Evolutionary conservation across 2,329 filamentous ascomycete genomes (phyloP).

Genomic region (Fulvia fulva): DNA sequence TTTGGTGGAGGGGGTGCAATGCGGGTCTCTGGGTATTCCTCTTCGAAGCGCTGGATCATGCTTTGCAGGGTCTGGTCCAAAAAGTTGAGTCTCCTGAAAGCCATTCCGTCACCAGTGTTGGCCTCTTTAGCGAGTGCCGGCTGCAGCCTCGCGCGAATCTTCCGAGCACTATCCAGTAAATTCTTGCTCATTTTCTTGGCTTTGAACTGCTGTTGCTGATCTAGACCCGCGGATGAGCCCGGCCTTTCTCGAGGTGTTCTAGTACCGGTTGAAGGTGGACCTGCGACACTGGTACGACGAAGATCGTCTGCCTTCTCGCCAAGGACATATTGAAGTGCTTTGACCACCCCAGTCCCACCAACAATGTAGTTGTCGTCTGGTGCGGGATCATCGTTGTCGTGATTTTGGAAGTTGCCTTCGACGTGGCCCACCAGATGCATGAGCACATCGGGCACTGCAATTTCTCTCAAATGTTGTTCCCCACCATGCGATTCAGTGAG

Average conservation of each 20-base stretch:
- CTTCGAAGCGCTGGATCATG: conserved; percentile 93
- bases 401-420: conserved; percentile 46
- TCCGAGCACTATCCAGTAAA: conserved; percentile 78
- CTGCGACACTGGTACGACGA: conserved; percentile 36
- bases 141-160: conserved; percentile 79
- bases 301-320: conserved; percentile 64
- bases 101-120: conserved; percentile 65
- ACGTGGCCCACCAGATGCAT: conserved; percentile 78
- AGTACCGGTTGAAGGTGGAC: conserved; percentile 37
- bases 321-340: conserved; percentile 85
- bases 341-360: conserved; percentile 90
- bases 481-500: conserved; percentile 40
- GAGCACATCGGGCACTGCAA: conserved; percentile 75
- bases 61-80: conserved; percentile 81
- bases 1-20: conserved; percentile 33
- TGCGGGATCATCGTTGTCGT: conserved; percentile 63
- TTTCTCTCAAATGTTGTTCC: conserved; percentile 51
- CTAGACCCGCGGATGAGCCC: conserved; percentile 26
- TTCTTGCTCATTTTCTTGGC: conserved; percentile 94
- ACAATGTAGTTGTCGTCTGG: conserved; percentile 95
- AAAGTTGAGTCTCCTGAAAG: conserved; percentile 78
- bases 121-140: conserved; percentile 76
- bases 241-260: conserved; percentile 37
- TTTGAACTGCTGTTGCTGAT: conserved; percentile 49
- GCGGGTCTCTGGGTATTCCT: conserved; percentile 89